Evolutionary conservation across 1,139 yeast species (phyloP).

Genomic region (Yamadazyma triangularis): DNA sequence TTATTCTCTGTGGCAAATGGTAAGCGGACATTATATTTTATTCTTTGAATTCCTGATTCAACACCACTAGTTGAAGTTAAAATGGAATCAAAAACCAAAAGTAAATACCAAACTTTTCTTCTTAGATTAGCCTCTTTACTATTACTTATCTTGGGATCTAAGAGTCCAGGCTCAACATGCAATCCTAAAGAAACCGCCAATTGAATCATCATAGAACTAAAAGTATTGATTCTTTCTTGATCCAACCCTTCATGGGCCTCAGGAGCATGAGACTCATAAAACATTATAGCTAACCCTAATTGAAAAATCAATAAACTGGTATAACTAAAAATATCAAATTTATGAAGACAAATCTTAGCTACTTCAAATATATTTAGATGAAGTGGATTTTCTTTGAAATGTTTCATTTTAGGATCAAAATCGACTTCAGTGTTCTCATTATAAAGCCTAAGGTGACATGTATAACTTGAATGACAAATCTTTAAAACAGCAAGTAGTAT

Average conservation of each 20-base stretch:
- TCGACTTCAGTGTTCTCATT: not conserved
- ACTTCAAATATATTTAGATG: slow-evolving; percentile 28
- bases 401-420: slow-evolving; percentile 14
- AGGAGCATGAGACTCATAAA: slow-evolving; percentile 39
- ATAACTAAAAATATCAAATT: not conserved
- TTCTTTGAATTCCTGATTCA: not conserved
- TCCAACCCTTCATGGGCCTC: slow-evolving; percentile 48
- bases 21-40: no score
- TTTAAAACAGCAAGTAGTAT: slow-evolving; percentile 21
- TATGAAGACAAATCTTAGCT: slow-evolving; percentile 9
- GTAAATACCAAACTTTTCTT: slow-evolving; percentile 27
- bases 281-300: slow-evolving; percentile 18
- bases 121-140: slow-evolving; percentile 13
- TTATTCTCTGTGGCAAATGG: not conserved
- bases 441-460: no score
- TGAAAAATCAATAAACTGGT: not conserved
- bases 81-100: slow-evolving; percentile 30
- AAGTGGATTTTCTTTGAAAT: no score
- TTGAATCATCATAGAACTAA: slow-evolving; percentile 36
- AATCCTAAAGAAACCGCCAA: slow-evolving; percentile 44
- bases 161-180: slow-evolving; percentile 40
- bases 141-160: slow-evolving; percentile 1
- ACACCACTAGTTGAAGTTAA: not conserved
- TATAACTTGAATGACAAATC: slow-evolving; percentile 20
- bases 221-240: slow-evolving; percentile 44